Percentiles rank a stretch among this genome's conserved stretches.
phyloP scores from a whole-genome alignment of 495 filamentous ascomycete species.

The Aspergillus diversus region DNA sequence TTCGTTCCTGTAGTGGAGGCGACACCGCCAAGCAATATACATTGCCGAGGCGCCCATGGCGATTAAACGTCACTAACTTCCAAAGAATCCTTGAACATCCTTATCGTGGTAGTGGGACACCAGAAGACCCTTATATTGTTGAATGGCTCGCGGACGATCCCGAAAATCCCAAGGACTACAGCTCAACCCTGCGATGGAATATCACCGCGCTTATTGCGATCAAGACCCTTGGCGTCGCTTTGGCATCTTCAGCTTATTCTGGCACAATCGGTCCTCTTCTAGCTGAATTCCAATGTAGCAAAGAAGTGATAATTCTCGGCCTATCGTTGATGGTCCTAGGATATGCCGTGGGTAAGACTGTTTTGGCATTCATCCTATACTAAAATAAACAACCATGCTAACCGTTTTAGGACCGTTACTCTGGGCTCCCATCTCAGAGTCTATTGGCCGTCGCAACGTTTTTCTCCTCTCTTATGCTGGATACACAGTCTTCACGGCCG shows the following conservation, averaged over 20 bases:
- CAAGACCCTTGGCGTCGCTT: conserved; percentile 66
- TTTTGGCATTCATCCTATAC: too few species aligned
- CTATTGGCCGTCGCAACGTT: conserved; percentile 54
- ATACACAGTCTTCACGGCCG: conserved; percentile 51
- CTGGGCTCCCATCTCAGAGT: conserved; percentile 59
- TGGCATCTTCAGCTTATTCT: conserved; percentile 68
- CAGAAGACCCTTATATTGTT: conserved; percentile 66
- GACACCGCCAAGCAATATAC: background rate
- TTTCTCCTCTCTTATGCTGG: conserved; percentile 49
- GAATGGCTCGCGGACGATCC: conserved; percentile 65
- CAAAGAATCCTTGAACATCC: conserved; percentile 46
- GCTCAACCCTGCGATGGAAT: conserved; percentile 58
- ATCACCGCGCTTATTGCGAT: conserved; percentile 60
- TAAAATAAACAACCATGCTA: too few species aligned
- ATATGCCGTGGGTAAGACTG: conserved; percentile 34
- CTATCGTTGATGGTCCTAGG: conserved; percentile 62
- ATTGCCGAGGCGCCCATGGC: conserved; percentile 1
- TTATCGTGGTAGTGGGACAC: conserved; percentile 64
- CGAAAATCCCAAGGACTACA: conserved; percentile 62
- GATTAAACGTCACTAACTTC: conserved; percentile 4
- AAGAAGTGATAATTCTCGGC: conserved; percentile 58
- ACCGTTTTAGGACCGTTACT: conserved; percentile 46
- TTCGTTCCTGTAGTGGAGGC: background rate
- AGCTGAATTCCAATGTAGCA: conserved; percentile 51
- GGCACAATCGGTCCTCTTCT: conserved; percentile 62